Evolutionary conservation across 1,284 basidiomycete genomes (phyloP).

Genomic region (Ceratobasidium theobromae): DNA sequence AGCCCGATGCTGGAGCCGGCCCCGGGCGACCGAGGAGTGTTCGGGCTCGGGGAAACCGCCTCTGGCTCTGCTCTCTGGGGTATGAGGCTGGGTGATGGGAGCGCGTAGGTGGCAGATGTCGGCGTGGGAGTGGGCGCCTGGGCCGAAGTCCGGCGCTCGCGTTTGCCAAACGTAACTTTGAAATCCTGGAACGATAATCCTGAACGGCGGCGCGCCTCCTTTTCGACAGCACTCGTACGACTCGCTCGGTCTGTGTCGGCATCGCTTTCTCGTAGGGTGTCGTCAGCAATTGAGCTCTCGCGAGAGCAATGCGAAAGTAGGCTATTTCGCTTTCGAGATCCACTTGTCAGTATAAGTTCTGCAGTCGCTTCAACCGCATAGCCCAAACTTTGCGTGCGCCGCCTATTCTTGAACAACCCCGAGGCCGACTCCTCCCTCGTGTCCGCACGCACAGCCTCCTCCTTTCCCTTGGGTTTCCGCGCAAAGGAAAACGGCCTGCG

Average conservation of each 20-base stretch:
- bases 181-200: conserved; percentile 28
- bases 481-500: conserved; percentile 5
- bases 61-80: too few relatives aligned
- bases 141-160: conserved; percentile 6
- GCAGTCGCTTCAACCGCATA: neutral
- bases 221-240: neutral
- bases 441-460: neutral
- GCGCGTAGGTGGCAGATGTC: conserved; percentile 1
- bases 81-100: too few relatives aligned
- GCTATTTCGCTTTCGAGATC: neutral
- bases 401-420: conserved; percentile 3
- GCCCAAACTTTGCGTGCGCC: conserved; percentile 19
- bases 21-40: neutral
- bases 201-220: conserved; percentile 12
- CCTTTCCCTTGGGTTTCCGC: conserved; percentile 15
- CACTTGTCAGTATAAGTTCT: neutral
- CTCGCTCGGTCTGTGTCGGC: conserved; percentile 3
- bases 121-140: neutral
- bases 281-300: neutral
- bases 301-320: neutral
- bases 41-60: neutral
- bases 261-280: conserved; percentile 4
- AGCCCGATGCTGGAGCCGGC: neutral
- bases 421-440: neutral
- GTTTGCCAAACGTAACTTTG: conserved; percentile 27